Evolutionary conservation across 2,329 filamentous ascomycete genomes (phyloP).

Genomic region (Colletotrichum incanum): DNA sequence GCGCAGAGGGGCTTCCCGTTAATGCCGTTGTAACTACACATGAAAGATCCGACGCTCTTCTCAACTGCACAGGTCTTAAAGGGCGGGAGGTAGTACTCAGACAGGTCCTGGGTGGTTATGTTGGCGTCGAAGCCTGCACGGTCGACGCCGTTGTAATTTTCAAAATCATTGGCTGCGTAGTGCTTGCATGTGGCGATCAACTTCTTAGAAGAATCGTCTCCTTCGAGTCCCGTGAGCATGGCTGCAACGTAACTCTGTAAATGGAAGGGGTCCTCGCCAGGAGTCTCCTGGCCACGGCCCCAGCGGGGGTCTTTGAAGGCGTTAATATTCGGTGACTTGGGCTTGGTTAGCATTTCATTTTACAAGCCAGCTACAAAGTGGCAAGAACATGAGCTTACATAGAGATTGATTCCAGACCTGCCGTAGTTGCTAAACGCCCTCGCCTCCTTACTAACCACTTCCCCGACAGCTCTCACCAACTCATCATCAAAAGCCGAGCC

Average conservation of each 20-base stretch:
- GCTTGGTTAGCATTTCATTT: background rate
- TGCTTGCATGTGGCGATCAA: conserved; percentile 73
- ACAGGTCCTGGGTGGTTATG: conserved; percentile 73
- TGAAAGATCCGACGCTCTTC: conserved; percentile 70
- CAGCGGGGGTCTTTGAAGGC: conserved; percentile 75
- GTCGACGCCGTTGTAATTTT: conserved; percentile 59
- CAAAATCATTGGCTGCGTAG: conserved; percentile 71
- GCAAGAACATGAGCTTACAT: conserved; percentile 49
- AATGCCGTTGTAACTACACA: conserved; percentile 76
- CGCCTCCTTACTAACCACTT: conserved; percentile 71
- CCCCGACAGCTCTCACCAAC: conserved; percentile 70
- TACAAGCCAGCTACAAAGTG: no score
- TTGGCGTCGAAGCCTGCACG: conserved; percentile 70
- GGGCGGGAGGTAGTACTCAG: conserved; percentile 77
- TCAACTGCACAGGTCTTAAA: conserved; percentile 76
- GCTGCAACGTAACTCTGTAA: conserved; percentile 67
- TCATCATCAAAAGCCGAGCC: conserved; percentile 76
- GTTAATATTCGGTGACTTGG: conserved; percentile 75
- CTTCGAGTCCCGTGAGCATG: conserved; percentile 69
- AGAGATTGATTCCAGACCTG: conserved; percentile 70
- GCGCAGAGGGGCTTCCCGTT: conserved; percentile 78
- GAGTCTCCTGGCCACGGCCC: conserved; percentile 74
- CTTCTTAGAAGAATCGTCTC: conserved; percentile 51
- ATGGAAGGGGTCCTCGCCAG: conserved; percentile 69
- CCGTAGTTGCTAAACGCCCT: conserved; percentile 76